Conservation (phyloP, 1,284 basidiomycete species). For the Ustilago loliicola region DNA sequence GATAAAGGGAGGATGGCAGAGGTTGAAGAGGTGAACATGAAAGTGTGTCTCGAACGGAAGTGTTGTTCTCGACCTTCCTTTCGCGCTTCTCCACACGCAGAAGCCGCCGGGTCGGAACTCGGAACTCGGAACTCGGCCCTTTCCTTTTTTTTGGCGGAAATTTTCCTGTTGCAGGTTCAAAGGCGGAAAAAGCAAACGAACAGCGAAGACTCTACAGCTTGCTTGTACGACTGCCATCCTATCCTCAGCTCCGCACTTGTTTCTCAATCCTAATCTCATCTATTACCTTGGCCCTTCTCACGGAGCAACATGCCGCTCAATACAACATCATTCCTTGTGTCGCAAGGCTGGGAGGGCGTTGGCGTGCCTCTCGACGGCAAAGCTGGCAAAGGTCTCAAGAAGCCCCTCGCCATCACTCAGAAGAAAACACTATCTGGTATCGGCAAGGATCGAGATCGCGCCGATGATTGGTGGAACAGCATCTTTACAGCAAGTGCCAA, state of each 20-base stretch:
- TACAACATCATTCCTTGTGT: conserved; percentile 56
- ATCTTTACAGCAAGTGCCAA: conserved; percentile 66
- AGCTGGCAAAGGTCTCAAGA: conserved; percentile 65
- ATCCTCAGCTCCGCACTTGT: too few species aligned
- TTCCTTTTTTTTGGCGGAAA: conserved; percentile 12
- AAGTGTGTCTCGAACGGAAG: not conserved
- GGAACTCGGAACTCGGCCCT: conserved; percentile 13
- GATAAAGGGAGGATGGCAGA: too few species aligned
- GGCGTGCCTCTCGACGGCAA: conserved; percentile 66
- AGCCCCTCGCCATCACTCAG: conserved; percentile 66
- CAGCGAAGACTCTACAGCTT: not conserved
- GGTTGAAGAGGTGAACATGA: too few species aligned
- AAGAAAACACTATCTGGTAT: conserved; percentile 66
- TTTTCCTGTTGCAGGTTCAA: conserved; percentile 2
- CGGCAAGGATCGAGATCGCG: conserved; percentile 67
- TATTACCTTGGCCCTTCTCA: not conserved
- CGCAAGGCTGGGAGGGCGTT: conserved; percentile 67
- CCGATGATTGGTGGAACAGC: conserved; percentile 70
- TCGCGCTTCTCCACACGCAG: conserved; percentile 2
- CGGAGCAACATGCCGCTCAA: conserved; percentile 62
- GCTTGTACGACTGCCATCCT: not conserved
- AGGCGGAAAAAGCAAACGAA: not conserved
- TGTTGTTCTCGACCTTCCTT: conserved; percentile 17
- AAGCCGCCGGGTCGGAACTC: conserved; percentile 1
- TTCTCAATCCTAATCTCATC: not conserved